These are phyloP conservation scores for Phytophthora tentaculata DNA, from an alignment of 352 stramenopile genomes.

Conservation along the genomic window DNA sequence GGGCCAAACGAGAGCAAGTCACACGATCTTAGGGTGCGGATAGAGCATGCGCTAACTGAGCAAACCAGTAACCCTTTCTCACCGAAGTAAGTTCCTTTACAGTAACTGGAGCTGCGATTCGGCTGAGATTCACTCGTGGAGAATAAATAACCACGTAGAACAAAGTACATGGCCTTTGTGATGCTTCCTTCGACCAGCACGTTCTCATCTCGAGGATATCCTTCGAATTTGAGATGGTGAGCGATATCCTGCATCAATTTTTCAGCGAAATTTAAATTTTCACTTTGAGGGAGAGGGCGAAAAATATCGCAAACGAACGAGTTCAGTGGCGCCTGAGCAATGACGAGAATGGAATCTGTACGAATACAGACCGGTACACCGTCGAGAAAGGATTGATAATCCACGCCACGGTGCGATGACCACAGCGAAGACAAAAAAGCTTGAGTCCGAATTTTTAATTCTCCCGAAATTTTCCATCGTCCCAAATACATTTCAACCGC, in stretches of 20 bases:
- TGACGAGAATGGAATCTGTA: slow-evolving; percentile 56
- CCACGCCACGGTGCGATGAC: slow-evolving; percentile 66
- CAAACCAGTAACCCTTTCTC: slow-evolving; percentile 61
- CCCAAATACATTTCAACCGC: slow-evolving; percentile 63
- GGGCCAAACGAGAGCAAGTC: slow-evolving; percentile 61
- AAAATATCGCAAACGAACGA: slow-evolving; percentile 54
- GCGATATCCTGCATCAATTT: slow-evolving; percentile 49
- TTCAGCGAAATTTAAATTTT: slow-evolving; percentile 31
- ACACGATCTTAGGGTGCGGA: slow-evolving; percentile 59
- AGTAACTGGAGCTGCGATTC: slow-evolving; percentile 33
- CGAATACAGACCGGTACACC: slow-evolving; percentile 55
- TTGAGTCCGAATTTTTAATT: slow-evolving; percentile 52
- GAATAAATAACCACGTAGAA: slow-evolving; percentile 56
- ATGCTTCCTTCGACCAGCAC: slow-evolving; percentile 73
- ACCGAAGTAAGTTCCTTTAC: slow-evolving; percentile 68
- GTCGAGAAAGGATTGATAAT: slow-evolving; percentile 65
- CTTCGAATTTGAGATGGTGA: slow-evolving; percentile 59
- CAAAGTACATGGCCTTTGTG: slow-evolving; percentile 73
- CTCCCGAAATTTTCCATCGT: slow-evolving; percentile 53
- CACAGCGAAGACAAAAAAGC: slow-evolving; percentile 66
- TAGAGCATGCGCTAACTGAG: slow-evolving; percentile 53
- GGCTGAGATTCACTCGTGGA: slow-evolving; percentile 39
- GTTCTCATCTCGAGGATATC: slow-evolving; percentile 61
- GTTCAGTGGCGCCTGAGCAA: slow-evolving; percentile 47
- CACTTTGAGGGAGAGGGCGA: slow-evolving; percentile 38